Conservation (phyloP, 441 rosid species). For the Adansonia rubrostipa region DNA sequence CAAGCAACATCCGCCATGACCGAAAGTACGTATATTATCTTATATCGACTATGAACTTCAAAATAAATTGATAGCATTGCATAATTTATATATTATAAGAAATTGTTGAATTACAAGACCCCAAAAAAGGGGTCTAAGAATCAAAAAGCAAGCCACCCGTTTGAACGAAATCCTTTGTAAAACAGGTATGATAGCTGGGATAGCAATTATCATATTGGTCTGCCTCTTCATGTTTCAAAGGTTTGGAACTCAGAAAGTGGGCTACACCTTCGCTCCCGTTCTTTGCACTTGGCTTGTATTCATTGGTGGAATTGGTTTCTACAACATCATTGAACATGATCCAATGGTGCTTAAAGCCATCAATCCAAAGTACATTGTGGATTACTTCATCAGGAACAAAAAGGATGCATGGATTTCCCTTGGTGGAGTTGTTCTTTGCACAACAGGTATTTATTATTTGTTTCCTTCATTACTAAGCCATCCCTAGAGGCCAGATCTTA, state of each 20-base stretch:
- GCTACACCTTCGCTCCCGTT: conserved; percentile 58
- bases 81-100: no score
- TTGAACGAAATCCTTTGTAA: neutral
- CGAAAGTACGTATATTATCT: conserved; percentile 35
- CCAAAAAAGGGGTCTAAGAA: neutral
- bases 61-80: neutral
- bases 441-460: conserved; percentile 38
- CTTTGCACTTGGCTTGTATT: conserved; percentile 52
- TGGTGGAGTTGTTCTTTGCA: conserved; percentile 58
- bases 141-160: neutral
- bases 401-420: conserved; percentile 64
- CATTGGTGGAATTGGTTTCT: conserved; percentile 45
- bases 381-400: conserved; percentile 54
- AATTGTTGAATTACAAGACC: no score
- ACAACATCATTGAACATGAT: conserved; percentile 49
- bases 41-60: neutral
- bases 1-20: conserved; percentile 45
- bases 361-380: conserved; percentile 50
- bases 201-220: conserved; percentile 46
- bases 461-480: neutral
- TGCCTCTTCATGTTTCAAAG: conserved; percentile 48
- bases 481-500: no score
- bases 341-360: conserved; percentile 44
- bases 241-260: conserved; percentile 62
- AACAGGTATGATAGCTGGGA: conserved; percentile 53